These are phyloP conservation scores for Tricholoma sp. DNA, from an alignment of 768 basidiomycete species.

Conservation along the genomic window DNA sequence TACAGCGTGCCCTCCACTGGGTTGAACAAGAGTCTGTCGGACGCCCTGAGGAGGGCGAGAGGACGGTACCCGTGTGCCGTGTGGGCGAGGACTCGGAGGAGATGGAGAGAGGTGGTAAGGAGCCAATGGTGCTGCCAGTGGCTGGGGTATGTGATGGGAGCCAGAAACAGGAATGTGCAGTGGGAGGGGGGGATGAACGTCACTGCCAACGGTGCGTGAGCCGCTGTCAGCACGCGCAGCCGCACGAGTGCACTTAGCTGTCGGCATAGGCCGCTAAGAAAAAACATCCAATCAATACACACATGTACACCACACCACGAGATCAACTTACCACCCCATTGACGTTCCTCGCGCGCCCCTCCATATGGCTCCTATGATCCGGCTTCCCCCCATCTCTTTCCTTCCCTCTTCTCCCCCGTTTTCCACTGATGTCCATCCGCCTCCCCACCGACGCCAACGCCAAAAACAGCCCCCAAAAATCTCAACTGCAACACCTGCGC, in stretches of 20 bases:
- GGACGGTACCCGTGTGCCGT: constrained; percentile 17
- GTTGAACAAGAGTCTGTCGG: constrained; percentile 60
- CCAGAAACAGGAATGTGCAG: constrained; percentile 35
- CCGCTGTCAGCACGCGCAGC: constrained; percentile 33
- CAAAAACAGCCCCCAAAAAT: too few species aligned
- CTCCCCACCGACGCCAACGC: too few species aligned
- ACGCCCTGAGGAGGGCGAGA: too few species aligned
- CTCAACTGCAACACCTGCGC: too few species aligned
- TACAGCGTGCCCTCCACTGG: constrained; percentile 50
- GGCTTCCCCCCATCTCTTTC: constrained; percentile 47
- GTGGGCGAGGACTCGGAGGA: constrained; percentile 20
- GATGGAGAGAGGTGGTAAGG: constrained; percentile 16
- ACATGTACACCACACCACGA: not conserved
- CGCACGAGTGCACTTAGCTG: constrained; percentile 51
- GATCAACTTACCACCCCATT: not conserved
- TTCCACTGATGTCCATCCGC: too few species aligned
- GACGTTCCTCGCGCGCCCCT: constrained; percentile 51
- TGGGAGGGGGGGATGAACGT: constrained; percentile 44
- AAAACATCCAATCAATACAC: not conserved
- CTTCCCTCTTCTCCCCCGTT: too few species aligned
- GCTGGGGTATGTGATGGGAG: constrained; percentile 19
- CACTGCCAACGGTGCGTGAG: constrained; percentile 46
- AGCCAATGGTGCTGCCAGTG: constrained; percentile 4
- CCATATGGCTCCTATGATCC: constrained; percentile 57
- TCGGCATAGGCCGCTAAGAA: constrained; percentile 32